Evolutionary conservation across 352 stramenopile genomes (phyloP), one percentile per base, ranked within the genome.

Genomic region (Phytophthora sp.): DNA sequence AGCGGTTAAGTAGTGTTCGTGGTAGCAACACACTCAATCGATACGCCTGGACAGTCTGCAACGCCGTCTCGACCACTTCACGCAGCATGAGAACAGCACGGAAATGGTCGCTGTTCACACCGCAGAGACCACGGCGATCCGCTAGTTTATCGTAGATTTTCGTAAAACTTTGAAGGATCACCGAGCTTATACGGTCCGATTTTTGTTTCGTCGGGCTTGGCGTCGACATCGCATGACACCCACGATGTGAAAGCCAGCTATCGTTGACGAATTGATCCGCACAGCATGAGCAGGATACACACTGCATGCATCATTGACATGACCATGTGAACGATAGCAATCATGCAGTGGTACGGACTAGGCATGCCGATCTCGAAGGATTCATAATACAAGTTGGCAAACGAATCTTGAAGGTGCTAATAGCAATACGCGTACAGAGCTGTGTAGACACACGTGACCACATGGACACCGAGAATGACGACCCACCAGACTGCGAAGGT

Each of bases 31-130:
- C 5, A 31, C 69, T 77, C 69, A 77, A 74, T 7, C 57, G 31
- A 44, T 77, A 77, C 4, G 69, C 55, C 31, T 77, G 69, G 0
- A 69, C 4, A 15, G 51, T 62, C 16, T 77, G 70, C 30, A 77
- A 35, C 1, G 53, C 36, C 2, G 61, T 72, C 30, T 77, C 60
- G 8, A 69, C n/a, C 0, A 74, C 36, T 45, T 74, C 70, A 1
- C 66, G 60, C 2, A 31, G 27, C 1, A 74, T 8, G 9, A 50
- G 54, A 29, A 59, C 36, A 2, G 18, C 20, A 20, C 59, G 45
- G 20, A 69, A 69, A 23, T 69, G 44, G 2, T 21, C 42, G 24
- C 61, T 42, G 23, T 69, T 69, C 7, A 64, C 54, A 11, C 61
- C 61, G 15, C 29, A 69, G 20, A 69, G 33, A 7, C 61, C 61